Evolutionary conservation across 805 yeast genomes (phyloP), one percentile per base, ranked within the genome.

Genomic region (Candida vaughaniae): DNA sequence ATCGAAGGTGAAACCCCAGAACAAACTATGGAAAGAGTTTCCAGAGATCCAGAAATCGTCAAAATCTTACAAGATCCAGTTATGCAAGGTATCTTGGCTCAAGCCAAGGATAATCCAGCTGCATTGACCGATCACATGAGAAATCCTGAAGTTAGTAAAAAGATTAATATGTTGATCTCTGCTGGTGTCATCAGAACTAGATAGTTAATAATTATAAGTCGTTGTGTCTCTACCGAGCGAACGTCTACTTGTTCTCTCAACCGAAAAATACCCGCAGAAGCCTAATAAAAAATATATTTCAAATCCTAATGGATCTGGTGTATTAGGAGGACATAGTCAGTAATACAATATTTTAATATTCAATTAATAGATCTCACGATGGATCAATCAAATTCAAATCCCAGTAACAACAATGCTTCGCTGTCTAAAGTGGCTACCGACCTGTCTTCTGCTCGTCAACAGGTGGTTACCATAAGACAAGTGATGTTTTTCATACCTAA

Each of bases 41-140:
- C 86, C 42, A 77, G 84, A 60, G 97, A 93, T 62, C 97, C 98
- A n/a, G 97, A 90, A 67, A 85, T 91, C 40, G 87, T 84, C 38
- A 74, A 80, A 34, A 89, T 91, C 45, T 72, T 93, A 65, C 88
- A 85, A 60, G 96, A 90, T 58, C 96, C 97, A 9, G 89, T 91
- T 29, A 91, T 93, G 97, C 93, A 89, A 68, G 82, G 91, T 39
- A 93, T 93, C 48, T 74, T 93, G 60, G 83, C 79, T 51, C 99
- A 93, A 69, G 98, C 98, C 14, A 85, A 83, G 62, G 86, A 80
- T 42, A 85, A 93, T 60, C 99, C 99, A 34, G 95, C 96, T 30
- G 98, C 98, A 38, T 75, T 93, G 52, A 95, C 86, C 60, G 97
- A 91, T 54, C 99, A 93, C 67, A 89, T 93, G 96, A 85, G 80